phyloP scores from a whole-genome alignment of 2,329 filamentous ascomycete species.

The Colletotrichum sp. region DNA sequence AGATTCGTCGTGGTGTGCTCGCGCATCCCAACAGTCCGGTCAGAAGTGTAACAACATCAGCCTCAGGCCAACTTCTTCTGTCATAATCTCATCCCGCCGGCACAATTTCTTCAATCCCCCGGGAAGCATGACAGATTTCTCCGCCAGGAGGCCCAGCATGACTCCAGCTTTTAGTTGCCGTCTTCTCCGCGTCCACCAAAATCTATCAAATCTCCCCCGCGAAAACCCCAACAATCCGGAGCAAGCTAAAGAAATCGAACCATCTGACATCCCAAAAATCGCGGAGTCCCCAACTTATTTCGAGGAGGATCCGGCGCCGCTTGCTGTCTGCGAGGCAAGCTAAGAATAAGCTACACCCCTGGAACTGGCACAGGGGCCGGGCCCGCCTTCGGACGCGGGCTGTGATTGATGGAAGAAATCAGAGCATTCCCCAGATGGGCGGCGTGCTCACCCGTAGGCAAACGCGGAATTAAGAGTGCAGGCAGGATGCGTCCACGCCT shows the following conservation, averaged over 20 bases:
- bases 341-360: not conserved
- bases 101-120: not conserved
- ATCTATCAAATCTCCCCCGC: not conserved
- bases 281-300: not conserved
- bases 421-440: not conserved
- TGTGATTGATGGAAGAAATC: slow-evolving; percentile 18
- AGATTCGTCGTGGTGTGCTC: not conserved
- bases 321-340: not conserved
- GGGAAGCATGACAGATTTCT: not conserved
- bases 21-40: not conserved
- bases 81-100: not conserved
- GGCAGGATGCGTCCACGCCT: not conserved
- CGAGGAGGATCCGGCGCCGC: not conserved
- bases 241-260: not conserved
- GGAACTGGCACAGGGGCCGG: not conserved
- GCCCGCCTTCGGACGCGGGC: not conserved
- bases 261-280: not conserved
- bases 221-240: not conserved
- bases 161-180: not conserved
- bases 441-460: not conserved
- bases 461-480: not conserved
- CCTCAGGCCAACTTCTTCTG: not conserved
- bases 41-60: not conserved
- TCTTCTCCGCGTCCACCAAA: not conserved
- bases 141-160: not conserved